These are phyloP conservation scores for Vitis riparia DNA, from an alignment of 164 flowering plant genomes.

Conservation along the genomic window DNA sequence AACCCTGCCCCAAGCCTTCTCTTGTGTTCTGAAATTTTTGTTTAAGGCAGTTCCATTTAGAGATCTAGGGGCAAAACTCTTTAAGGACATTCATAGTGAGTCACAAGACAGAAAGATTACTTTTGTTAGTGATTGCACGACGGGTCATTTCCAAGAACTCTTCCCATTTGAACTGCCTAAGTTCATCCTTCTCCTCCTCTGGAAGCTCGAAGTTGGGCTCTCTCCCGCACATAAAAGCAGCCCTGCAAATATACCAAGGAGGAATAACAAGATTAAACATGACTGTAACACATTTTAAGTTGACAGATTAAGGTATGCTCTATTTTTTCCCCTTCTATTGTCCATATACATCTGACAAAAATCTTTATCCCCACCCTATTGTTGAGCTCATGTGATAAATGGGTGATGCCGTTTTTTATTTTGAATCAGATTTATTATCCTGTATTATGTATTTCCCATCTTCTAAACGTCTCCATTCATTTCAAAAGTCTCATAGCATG, in stretches of 20 bases:
- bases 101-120: conserved; percentile 30
- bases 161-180: conserved; percentile 71
- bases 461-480: background rate
- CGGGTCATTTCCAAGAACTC: conserved; percentile 85
- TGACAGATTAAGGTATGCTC: too few relatives aligned
- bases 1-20: conserved; percentile 42
- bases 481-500: background rate
- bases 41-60: background rate
- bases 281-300: too few relatives aligned
- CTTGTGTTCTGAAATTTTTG: conserved; percentile 44
- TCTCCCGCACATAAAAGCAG: conserved; percentile 98
- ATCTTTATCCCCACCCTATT: too few relatives aligned
- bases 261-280: too few relatives aligned
- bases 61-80: too few relatives aligned
- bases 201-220: conserved; percentile 91
- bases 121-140: conserved; percentile 66
- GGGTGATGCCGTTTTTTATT: too few relatives aligned
- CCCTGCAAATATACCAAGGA: conserved; percentile 45
- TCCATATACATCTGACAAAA: too few relatives aligned
- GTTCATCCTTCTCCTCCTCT: conserved; percentile 82
- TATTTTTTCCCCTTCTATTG: too few relatives aligned
- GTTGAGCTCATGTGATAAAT: too few relatives aligned
- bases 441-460: background rate
- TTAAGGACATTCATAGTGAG: too few relatives aligned
- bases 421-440: background rate